A percentile compares a stretch with the other conserved stretches of the same genome.
Conservation (phyloP, 2,329 filamentous ascomycete genomes). For the Trichoderma pleuroti region DNA sequence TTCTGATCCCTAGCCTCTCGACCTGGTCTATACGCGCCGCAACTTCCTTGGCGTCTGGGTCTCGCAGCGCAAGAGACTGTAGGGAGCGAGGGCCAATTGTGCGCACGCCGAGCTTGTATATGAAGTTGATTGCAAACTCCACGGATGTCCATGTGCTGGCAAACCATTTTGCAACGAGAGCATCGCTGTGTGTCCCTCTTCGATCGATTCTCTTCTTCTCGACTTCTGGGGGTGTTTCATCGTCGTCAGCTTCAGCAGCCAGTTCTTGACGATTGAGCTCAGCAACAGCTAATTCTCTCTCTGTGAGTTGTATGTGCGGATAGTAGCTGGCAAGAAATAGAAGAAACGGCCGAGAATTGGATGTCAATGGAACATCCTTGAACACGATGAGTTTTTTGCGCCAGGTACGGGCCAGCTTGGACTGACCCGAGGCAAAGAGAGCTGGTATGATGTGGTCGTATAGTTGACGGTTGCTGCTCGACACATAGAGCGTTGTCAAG, state of each 20-base stretch:
- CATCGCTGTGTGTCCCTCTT: constrained; percentile 30
- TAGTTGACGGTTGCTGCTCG: constrained; percentile 40
- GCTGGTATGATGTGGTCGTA: constrained; percentile 53
- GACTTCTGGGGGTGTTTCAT: background rate
- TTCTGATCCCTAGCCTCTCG: constrained; percentile 56
- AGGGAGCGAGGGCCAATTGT: constrained; percentile 72
- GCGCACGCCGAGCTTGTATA: constrained; percentile 67
- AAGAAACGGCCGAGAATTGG: constrained; percentile 46
- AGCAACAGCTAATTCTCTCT: constrained; percentile 34
- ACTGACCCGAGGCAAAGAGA: constrained; percentile 47
- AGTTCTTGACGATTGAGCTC: constrained; percentile 7
- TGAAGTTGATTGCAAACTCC: constrained; percentile 66
- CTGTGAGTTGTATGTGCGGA: constrained; percentile 36
- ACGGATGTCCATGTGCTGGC: constrained; percentile 68
- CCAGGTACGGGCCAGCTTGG: constrained; percentile 46
- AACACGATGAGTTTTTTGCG: constrained; percentile 40
- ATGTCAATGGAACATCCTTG: constrained; percentile 41
- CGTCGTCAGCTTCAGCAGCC: background rate
- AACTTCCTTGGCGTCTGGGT: constrained; percentile 55
- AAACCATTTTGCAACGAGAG: constrained; percentile 77
- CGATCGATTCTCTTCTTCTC: constrained; percentile 18
- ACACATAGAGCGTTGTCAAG: constrained; percentile 45
- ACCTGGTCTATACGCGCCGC: constrained; percentile 58
- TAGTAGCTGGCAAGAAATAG: constrained; percentile 47
- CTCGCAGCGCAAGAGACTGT: constrained; percentile 70